Percentiles rank a stretch among this genome's conserved stretches.
Evolutionary conservation across 495 filamentous ascomycete species (phyloP).

Genomic region (Tuber calosporum): DNA sequence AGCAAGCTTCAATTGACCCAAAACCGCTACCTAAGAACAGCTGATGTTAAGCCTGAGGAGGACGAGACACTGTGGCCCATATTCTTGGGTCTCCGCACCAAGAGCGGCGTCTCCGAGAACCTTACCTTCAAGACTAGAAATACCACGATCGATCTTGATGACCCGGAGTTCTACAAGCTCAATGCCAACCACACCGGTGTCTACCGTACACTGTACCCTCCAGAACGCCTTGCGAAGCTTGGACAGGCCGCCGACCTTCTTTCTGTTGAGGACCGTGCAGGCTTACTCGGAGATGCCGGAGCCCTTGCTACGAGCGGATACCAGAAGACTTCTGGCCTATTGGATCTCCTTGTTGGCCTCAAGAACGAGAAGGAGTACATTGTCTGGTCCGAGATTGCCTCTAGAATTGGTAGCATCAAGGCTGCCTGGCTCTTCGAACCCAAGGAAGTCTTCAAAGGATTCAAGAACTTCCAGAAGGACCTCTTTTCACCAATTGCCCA

Average conservation of each 20-base stretch:
- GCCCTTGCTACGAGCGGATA: constrained; percentile 84
- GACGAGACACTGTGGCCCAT: constrained; percentile 72
- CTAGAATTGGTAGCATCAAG: constrained; percentile 66
- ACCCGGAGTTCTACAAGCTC: constrained; percentile 67
- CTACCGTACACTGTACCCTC: constrained; percentile 64
- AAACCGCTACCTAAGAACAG: constrained; percentile 67
- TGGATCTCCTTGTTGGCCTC: constrained; percentile 79
- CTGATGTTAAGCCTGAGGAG: constrained; percentile 72
- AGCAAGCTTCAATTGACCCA: constrained; percentile 62
- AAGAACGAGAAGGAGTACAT: constrained; percentile 78
- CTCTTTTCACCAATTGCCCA: constrained; percentile 71
- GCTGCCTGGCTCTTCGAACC: constrained; percentile 86
- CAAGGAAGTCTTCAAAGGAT: constrained; percentile 58
- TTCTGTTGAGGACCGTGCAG: constrained; percentile 85
- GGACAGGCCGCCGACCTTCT: constrained; percentile 75
- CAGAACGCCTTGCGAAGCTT: constrained; percentile 61
- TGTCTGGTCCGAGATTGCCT: constrained; percentile 87
- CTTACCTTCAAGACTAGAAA: constrained; percentile 66
- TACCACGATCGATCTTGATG: constrained; percentile 58
- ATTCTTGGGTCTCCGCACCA: constrained; percentile 61
- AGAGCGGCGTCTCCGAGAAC: constrained; percentile 56
- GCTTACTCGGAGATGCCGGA: constrained; percentile 92
- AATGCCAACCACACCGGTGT: constrained; percentile 70
- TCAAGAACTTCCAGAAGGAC: constrained; percentile 72
- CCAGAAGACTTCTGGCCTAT: constrained; percentile 81